phyloP scores from a whole-genome alignment of 2,329 filamentous ascomycete species.

The Massarina eburnea region DNA sequence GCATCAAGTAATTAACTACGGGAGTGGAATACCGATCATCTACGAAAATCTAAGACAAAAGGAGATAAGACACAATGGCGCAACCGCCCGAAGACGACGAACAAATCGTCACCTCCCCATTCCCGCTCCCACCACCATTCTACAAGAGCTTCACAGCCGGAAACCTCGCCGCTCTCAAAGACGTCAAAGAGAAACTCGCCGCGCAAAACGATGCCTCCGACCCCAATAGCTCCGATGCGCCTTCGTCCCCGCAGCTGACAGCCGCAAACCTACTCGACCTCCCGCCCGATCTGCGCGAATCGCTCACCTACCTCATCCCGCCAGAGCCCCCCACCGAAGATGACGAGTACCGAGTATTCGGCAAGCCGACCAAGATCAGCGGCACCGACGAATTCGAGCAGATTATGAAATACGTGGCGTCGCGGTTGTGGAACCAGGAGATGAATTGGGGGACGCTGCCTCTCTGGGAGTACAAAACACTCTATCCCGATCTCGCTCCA shows the following conservation, averaged over 20 bases:
- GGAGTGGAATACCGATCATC: too few relatives aligned
- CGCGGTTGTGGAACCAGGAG: constrained; percentile 25
- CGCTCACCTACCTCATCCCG: constrained; percentile 66
- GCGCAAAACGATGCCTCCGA: not conserved
- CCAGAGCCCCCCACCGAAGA: constrained; percentile 71
- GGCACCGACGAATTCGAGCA: constrained; percentile 28
- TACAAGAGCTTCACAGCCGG: constrained; percentile 83
- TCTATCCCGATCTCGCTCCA: constrained; percentile 63
- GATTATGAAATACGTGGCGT: constrained; percentile 26
- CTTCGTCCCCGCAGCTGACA: constrained; percentile 15
- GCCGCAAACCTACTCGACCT: constrained; percentile 49
- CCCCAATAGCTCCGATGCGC: too few relatives aligned
- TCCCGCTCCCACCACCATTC: constrained; percentile 85
- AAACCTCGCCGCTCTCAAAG: constrained; percentile 64
- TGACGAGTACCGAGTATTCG: constrained; percentile 72
- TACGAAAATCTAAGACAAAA: not conserved
- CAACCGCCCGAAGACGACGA: constrained; percentile 25
- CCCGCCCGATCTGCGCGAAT: constrained; percentile 65
- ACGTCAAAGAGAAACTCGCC: constrained; percentile 41
- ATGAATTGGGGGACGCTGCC: constrained; percentile 62
- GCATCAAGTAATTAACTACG: too few relatives aligned
- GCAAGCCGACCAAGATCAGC: constrained; percentile 56
- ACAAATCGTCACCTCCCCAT: constrained; percentile 48
- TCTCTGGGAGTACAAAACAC: constrained; percentile 70
- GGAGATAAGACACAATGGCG: constrained; percentile 5